Conservation (phyloP, 306 rosid genomes). For the Cicer pinnatifidum region DNA sequence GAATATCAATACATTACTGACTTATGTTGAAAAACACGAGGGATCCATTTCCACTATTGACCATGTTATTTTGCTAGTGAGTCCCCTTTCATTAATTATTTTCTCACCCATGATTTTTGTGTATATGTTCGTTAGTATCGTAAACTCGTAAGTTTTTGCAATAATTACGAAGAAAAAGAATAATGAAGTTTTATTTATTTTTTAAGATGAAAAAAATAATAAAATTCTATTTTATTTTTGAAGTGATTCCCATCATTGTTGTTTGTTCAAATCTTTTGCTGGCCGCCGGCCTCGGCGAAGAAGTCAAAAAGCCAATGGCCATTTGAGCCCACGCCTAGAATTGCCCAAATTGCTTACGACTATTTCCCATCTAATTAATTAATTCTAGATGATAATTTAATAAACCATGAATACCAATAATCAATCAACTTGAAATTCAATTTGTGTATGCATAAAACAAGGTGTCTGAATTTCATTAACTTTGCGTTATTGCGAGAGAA, state of each 20-base stretch:
- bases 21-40: no score
- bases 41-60: not conserved
- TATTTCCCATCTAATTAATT: no score
- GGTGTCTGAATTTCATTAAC: not conserved
- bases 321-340: slow-evolving; percentile 32
- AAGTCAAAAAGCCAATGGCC: slow-evolving; percentile 54
- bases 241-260: no score
- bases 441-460: not conserved
- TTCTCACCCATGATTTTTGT: no score
- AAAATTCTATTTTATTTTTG: not conserved
- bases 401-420: no score
- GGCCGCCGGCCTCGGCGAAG: not conserved
- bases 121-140: no score
- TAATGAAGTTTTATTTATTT: not conserved
- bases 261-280: not conserved
- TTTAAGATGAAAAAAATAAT: not conserved
- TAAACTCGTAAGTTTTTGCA: no score
- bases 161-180: not conserved
- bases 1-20: no score
- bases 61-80: not conserved
- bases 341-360: slow-evolving; percentile 35
- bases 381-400: no score
- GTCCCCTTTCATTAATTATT: not conserved
- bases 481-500: no score
- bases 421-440: not conserved